A percentile compares a stretch with the other conserved stretches of the same genome.
Evolutionary conservation across 1,284 basidiomycete species (phyloP).

Genomic region (Anthracocystis panici-leucophaei): DNA sequence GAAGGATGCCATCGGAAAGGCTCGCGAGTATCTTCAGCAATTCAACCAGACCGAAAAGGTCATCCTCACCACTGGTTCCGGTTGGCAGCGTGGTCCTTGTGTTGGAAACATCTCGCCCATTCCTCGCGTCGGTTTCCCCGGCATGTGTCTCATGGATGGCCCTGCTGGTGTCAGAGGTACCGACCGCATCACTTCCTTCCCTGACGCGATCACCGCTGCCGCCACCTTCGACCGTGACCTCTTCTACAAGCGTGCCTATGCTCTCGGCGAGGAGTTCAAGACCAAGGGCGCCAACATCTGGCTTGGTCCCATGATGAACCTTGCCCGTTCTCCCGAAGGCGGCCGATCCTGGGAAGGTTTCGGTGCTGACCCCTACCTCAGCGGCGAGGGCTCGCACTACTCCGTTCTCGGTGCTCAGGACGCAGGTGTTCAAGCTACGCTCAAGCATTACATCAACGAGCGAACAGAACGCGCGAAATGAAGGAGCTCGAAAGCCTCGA

Average conservation of each 20-base stretch:
- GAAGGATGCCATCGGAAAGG: slow-evolving; percentile 76
- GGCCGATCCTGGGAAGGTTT: slow-evolving; percentile 85
- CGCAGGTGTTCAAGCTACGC: slow-evolving; percentile 64
- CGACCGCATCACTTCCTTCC: slow-evolving; percentile 73
- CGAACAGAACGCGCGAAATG: slow-evolving; percentile 66
- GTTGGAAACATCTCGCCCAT: slow-evolving; percentile 70
- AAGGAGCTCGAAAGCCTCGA: slow-evolving; percentile 73
- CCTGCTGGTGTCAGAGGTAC: slow-evolving; percentile 75
- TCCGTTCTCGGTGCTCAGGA: slow-evolving; percentile 62
- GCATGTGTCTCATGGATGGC: slow-evolving; percentile 76
- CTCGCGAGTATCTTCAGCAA: slow-evolving; percentile 67
- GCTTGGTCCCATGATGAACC: slow-evolving; percentile 72
- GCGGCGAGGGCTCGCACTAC: slow-evolving; percentile 58
- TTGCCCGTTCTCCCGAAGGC: slow-evolving; percentile 76
- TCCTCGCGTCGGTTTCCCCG: slow-evolving; percentile 76
- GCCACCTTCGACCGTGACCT: slow-evolving; percentile 79
- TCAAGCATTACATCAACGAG: slow-evolving; percentile 70
- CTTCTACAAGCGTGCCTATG: slow-evolving; percentile 79
- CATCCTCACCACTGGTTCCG: slow-evolving; percentile 70
- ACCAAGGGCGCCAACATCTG: slow-evolving; percentile 83
- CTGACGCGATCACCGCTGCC: slow-evolving; percentile 80
- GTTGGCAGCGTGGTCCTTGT: slow-evolving; percentile 54
- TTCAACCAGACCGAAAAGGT: slow-evolving; percentile 72
- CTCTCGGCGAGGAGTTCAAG: slow-evolving; percentile 82
- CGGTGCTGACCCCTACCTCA: slow-evolving; percentile 62